Conservation (phyloP, 257 asterid species). For the Solanum lignicaule region DNA sequence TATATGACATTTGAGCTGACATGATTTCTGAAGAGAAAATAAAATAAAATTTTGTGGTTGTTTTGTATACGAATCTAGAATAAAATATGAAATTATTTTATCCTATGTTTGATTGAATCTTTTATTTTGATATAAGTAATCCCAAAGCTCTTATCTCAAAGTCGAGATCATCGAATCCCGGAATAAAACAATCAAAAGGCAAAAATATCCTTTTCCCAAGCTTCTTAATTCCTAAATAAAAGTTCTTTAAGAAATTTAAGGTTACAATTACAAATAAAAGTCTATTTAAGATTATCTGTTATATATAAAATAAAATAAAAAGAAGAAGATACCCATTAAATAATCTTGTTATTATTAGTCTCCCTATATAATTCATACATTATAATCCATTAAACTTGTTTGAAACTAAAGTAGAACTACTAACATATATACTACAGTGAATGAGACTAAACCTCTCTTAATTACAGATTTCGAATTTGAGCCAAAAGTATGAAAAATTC, state of each 20-base stretch:
- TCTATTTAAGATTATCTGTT: background rate
- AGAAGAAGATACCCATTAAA: background rate
- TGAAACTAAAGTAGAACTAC: background rate
- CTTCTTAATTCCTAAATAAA: background rate
- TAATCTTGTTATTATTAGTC: background rate
- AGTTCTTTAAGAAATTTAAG: background rate
- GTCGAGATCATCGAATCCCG: background rate
- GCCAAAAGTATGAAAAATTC: accelerated
- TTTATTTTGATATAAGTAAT: background rate
- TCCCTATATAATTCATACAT: background rate
- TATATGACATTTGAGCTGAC: background rate
- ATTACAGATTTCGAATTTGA: too few relatives aligned
- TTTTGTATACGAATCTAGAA: background rate
- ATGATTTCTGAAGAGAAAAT: background rate
- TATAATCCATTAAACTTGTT: background rate
- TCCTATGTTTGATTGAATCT: background rate
- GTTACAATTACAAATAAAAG: background rate
- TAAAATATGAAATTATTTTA: background rate
- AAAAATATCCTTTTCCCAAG: background rate
- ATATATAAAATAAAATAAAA: background rate
- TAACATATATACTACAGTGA: accelerated
- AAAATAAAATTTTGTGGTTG: background rate
- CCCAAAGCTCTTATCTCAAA: background rate
- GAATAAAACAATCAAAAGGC: background rate
- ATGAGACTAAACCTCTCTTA: background rate